Conservation (phyloP, 805 yeast species). For the Pichia gijzeniarum region DNA sequence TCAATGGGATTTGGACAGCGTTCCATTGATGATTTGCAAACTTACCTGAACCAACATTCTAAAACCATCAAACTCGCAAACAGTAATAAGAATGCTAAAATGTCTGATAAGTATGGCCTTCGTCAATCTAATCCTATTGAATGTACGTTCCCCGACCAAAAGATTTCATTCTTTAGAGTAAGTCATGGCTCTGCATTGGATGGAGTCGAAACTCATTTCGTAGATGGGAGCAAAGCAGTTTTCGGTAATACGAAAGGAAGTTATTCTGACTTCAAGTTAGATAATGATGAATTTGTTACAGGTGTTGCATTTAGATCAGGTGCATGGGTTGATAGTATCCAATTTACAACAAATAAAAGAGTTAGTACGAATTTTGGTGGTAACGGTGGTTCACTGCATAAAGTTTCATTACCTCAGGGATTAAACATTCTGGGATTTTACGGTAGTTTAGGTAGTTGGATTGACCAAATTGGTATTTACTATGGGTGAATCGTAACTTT, state of each 20-base stretch:
- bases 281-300: constrained; percentile 50
- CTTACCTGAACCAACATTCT: constrained; percentile 23
- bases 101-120: constrained; percentile 23
- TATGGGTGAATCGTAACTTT: constrained; percentile 33
- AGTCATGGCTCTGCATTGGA: constrained; percentile 76
- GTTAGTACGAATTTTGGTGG: constrained; percentile 60
- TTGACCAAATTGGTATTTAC: constrained; percentile 65
- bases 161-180: constrained; percentile 49
- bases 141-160: constrained; percentile 16
- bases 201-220: constrained; percentile 57
- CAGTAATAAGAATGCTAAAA: constrained; percentile 13
- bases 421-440: constrained; percentile 58
- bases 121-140: constrained; percentile 14
- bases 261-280: constrained; percentile 51
- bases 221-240: constrained; percentile 19
- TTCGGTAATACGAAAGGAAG: constrained; percentile 50
- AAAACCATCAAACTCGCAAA: constrained; percentile 16
- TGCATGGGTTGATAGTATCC: constrained; percentile 85
- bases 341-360: constrained; percentile 59
- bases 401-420: constrained; percentile 60
- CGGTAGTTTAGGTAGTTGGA: constrained; percentile 67
- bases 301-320: constrained; percentile 69
- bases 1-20: constrained; percentile 57
- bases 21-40: constrained; percentile 42
- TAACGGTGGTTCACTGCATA: constrained; percentile 52